Base-by-base conservation (phyloP, 768 basidiomycete genomes). In the Suillus luteus region DNA sequence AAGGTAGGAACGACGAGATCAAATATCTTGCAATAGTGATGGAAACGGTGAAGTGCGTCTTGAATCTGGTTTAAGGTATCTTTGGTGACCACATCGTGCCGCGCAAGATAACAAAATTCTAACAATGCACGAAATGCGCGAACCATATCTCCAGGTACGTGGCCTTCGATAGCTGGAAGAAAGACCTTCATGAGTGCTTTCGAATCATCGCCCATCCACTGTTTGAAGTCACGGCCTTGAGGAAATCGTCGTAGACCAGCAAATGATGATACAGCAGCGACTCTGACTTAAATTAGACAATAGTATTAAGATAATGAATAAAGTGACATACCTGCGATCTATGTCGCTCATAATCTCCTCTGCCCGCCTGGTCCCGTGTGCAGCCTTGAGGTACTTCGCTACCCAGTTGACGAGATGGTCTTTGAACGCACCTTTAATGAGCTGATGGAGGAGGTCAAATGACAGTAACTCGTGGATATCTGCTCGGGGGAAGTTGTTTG, bases 361-460 rank as follows among this genome's bases (percentile, higher is more conserved):
- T 1, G 8, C 7, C 19, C 3, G 19, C 1, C 3, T 43, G 43
- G 43, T 43, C 19, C 43, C 19, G 8, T 43, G 43, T 3, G 3
- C 9, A 3, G 43, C 43, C 43, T 43, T 43, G 43, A 44, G 43
- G 43, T 44, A 44, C 19, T 44, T 44, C 1, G 19, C 43, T 10
- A 44, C 43, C 43, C 43, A 44, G 10, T 44, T 9, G 4, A 59
- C 38, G 2, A 59, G 58, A 38, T 59, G 58, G 37, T 59, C 58
- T 40, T 41, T 59, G 58, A 59, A 59, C 1, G 37, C 38, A 0
- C 58, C 58, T 24, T 59, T 59, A 12, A 59, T 59, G 1, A 59
- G 31, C 38, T 59, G 58, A 12, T 59, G 58, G 58, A 59, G 58
- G 5, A 59, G 58, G 22, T 48, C 12, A 3, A 52, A 46, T 10